phyloP scores from a whole-genome alignment of 306 rosid species.

The Cyclanthera cordifolia region DNA sequence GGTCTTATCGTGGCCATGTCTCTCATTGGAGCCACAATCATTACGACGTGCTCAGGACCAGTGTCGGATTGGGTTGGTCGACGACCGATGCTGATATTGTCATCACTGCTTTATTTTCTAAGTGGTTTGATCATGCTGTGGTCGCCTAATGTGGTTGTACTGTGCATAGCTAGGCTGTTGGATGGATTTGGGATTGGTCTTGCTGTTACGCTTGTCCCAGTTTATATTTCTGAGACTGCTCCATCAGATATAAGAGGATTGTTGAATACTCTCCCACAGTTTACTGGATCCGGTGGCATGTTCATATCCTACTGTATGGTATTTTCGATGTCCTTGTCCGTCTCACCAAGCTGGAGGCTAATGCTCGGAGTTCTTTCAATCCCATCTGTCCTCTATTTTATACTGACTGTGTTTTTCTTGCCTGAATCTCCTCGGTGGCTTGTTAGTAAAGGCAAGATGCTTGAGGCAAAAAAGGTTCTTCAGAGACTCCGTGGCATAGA shows the following conservation, averaged over 20 bases:
- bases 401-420: constrained; percentile 53
- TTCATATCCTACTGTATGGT: constrained; percentile 65
- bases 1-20: constrained; percentile 89
- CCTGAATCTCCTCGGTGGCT: constrained; percentile 90
- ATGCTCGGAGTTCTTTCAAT: constrained; percentile 73
- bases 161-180: constrained; percentile 49
- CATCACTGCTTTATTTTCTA: constrained; percentile 50
- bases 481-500: constrained; percentile 62
- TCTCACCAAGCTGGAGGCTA: constrained; percentile 56
- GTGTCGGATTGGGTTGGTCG: constrained; percentile 62
- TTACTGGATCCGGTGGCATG: constrained; percentile 74
- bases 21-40: constrained; percentile 57
- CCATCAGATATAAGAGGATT: constrained; percentile 77
- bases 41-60: constrained; percentile 60
- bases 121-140: constrained; percentile 66
- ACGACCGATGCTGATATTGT: constrained; percentile 55
- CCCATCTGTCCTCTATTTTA: constrained; percentile 50
- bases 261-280: constrained; percentile 74
- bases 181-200: constrained; percentile 86
- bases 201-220: constrained; percentile 65
- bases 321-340: constrained; percentile 44
- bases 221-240: constrained; percentile 74
- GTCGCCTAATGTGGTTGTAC: constrained; percentile 65
- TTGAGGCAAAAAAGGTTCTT: constrained; percentile 64
- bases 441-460: constrained; percentile 76